These are phyloP conservation scores for Phialophora verrucosa DNA, from an alignment of 2,329 filamentous ascomycete genomes.

Conservation along the genomic window DNA sequence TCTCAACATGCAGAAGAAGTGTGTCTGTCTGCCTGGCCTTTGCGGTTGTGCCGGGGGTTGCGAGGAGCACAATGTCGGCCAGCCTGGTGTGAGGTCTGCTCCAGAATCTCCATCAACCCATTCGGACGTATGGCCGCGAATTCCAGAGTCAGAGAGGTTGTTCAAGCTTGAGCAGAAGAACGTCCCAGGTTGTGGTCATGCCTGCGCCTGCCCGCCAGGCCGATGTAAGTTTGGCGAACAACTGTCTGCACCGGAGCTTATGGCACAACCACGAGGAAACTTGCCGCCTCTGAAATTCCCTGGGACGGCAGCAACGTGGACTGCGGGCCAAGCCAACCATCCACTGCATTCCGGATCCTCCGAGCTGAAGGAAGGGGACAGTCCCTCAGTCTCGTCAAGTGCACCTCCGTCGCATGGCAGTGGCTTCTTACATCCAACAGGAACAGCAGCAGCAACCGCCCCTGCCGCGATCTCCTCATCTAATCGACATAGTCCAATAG, in stretches of 20 bases:
- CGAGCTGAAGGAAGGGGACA: background rate
- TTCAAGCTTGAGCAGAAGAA: background rate
- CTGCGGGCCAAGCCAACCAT: background rate
- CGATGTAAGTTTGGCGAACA: background rate
- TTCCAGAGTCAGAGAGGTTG: background rate
- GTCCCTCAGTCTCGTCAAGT: background rate
- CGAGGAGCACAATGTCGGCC: constrained; percentile 2
- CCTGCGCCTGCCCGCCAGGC: background rate
- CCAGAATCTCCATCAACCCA: background rate
- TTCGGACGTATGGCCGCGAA: background rate
- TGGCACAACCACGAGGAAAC: background rate
- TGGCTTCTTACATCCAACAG: background rate
- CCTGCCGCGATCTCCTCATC: background rate
- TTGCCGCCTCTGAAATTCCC: background rate
- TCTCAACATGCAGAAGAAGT: background rate
- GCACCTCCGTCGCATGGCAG: background rate
- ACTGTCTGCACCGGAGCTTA: background rate
- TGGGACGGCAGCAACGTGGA: background rate
- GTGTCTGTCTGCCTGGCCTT: constrained; percentile 16
- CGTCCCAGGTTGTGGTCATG: background rate
- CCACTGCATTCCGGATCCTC: background rate
- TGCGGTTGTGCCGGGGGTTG: constrained; percentile 2
- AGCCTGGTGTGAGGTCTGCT: background rate
- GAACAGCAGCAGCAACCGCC: background rate
- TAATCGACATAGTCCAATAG: background rate